Conservation (phyloP, 2,329 filamentous ascomycete species). For the Fonsecaea nubica region DNA sequence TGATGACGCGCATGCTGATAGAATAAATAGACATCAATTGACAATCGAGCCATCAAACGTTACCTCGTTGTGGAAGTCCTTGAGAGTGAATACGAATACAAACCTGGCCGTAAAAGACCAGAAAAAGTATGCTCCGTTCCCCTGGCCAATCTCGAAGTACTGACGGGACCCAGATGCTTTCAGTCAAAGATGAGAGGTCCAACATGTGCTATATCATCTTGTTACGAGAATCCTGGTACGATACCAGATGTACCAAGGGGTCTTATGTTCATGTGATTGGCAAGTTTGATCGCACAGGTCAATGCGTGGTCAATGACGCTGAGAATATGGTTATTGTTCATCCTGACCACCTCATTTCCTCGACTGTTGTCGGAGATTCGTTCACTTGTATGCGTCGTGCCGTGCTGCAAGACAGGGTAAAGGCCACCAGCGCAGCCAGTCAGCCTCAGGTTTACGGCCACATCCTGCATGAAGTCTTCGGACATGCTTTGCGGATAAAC, state of each 20-base stretch:
- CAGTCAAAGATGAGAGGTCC: constrained; percentile 79
- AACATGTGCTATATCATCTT: constrained; percentile 71
- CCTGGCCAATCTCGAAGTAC: constrained; percentile 33
- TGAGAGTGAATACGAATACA: constrained; percentile 70
- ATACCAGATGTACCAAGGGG: constrained; percentile 75
- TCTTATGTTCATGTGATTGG: constrained; percentile 89
- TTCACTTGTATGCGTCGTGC: constrained; percentile 89
- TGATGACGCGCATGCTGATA: constrained; percentile 63
- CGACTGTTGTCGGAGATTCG: constrained; percentile 95
- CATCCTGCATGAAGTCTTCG: constrained; percentile 93
- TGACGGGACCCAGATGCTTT: constrained; percentile 67
- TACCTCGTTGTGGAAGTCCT: constrained; percentile 80
- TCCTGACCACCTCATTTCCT: constrained; percentile 92
- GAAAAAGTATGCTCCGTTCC: constrained; percentile 69
- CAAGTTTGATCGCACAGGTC: constrained; percentile 70
- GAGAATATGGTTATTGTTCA: constrained; percentile 88
- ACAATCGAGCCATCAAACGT: constrained; percentile 75
- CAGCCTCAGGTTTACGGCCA: constrained; percentile 88
- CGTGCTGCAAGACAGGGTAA: constrained; percentile 92
- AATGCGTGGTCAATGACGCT: constrained; percentile 81
- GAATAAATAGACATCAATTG: constrained; percentile 69
- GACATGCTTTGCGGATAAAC: constrained; percentile 84
- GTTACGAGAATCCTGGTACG: constrained; percentile 84
- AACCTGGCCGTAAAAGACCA: constrained; percentile 63
- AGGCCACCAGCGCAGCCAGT: constrained; percentile 81